These are phyloP conservation scores for Beauveria sp. DNA, from an alignment of 2,329 filamentous ascomycete genomes.

Conservation along the genomic window DNA sequence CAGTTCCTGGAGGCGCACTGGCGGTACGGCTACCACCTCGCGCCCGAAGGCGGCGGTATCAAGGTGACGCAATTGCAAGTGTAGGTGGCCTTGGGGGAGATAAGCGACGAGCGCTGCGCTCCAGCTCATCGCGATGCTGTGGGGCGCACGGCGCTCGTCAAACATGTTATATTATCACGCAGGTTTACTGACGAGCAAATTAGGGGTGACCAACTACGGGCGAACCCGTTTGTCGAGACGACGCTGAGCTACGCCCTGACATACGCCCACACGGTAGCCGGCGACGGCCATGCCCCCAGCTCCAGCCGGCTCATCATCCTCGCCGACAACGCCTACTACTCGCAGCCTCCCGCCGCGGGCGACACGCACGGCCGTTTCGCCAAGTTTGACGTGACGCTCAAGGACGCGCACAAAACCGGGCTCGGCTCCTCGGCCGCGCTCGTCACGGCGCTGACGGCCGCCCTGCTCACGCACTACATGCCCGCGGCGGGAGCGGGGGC, in stretches of 20 bases:
- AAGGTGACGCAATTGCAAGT: conserved; percentile 69
- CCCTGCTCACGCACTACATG: conserved; percentile 70
- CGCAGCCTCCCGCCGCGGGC: conserved; percentile 36
- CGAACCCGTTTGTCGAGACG: conserved; percentile 88
- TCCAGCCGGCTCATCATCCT: conserved; percentile 76
- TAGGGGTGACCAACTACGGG: conserved; percentile 38
- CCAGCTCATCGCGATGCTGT: conserved; percentile 4
- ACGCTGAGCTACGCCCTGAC: conserved; percentile 81
- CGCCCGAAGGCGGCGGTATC: conserved; percentile 68
- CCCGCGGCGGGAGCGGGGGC: conserved; percentile 25
- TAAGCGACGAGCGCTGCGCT: not conserved
- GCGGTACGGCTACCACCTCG: conserved; percentile 73
- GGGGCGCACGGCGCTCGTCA: not conserved
- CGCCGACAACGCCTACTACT: conserved; percentile 96
- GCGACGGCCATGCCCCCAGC: conserved; percentile 44
- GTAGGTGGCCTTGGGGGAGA: conserved; percentile 44
- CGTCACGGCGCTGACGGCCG: conserved; percentile 77
- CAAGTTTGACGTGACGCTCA: conserved; percentile 67
- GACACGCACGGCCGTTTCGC: conserved; percentile 52
- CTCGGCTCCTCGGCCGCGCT: conserved; percentile 91
- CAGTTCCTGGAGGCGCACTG: conserved; percentile 85
- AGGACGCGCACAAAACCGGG: conserved; percentile 86
- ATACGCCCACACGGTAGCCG: conserved; percentile 53
- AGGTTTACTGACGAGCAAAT: not conserved
- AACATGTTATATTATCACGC: not conserved